Evolutionary conservation across 202 grass and related monocot species (phyloP), one percentile per base, ranked within the genome.

Genomic region (Zizania palustris): DNA sequence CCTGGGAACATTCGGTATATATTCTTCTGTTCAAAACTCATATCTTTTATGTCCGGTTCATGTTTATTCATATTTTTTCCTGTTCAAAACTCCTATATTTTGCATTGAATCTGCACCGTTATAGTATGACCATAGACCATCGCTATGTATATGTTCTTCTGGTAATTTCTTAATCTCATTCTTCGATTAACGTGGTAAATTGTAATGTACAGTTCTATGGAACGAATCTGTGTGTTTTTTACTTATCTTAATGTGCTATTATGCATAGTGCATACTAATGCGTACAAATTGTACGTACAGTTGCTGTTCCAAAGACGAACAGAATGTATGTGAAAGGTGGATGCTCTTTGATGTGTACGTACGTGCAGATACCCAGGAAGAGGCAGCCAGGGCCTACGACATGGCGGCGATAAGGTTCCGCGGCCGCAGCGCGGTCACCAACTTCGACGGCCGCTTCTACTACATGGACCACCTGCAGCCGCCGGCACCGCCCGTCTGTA

Each of bases 371-470:
- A 96, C 74, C 21, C 76, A 91, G 83, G 92, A 91, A 50, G 89
- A 89, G 44, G 92, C 92, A 16, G 92, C 92, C 20, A 78, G 55
- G 83, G 92, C 92, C 45, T 96, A 91, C 87, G 92, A 96, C 79
- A 69, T 80, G 15, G 92, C 92, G 18, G 89, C 92, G 65, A 46
- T 96, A 6, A 40, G 83, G 9, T 37, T 86, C 81, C 90, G 84
- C 50, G 92, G 92, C 15, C 39, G 20, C 76, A 63, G 48, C 45
- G 86, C 92, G 11, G 28, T 96, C 69, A 96, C 92, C 77, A 96
- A 96, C 86, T 91, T 91, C 82, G 92, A 91, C 80, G 57, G 70
- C 59, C 73, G 75, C 77, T 72, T 73, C 84, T 96, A 92, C 83
- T 89, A 91, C 77, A 6, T n/a, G 33, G 66, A 65, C 18, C 34